Conservation (phyloP, 1,284 basidiomycete genomes). For the Leucoagaricus sp. region DNA sequence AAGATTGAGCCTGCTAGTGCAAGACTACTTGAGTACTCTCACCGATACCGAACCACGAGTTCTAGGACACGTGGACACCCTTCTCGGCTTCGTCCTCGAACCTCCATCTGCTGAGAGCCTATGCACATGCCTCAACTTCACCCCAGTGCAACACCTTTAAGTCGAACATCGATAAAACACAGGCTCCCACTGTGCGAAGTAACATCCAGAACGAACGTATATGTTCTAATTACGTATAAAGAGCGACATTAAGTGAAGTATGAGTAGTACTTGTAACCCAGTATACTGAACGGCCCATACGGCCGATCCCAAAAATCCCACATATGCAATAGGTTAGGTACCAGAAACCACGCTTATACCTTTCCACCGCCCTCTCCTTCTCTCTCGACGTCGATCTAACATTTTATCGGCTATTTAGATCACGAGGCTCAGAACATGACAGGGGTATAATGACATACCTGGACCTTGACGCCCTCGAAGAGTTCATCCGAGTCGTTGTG, state of each 20-base stretch:
- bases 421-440: background rate
- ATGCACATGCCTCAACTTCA: background rate
- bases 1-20: no score
- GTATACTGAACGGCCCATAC: background rate
- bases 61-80: conserved; percentile 1
- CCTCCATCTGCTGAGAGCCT: background rate
- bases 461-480: conserved; percentile 19
- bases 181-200: conserved; percentile 7
- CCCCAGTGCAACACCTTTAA: background rate
- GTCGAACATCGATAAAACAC: background rate
- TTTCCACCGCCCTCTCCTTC: conserved; percentile 1
- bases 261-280: background rate
- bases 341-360: background rate
- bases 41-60: background rate
- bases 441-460: conserved; percentile 12
- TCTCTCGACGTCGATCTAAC: conserved; percentile 10
- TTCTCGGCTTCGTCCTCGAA: background rate
- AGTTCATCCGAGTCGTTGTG: conserved; percentile 1
- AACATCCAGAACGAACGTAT: background rate
- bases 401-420: background rate
- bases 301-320: background rate
- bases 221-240: background rate
- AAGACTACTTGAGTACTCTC: background rate
- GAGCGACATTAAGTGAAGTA: background rate
- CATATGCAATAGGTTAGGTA: background rate